Evolutionary conservation across 108 stramenopile genomes (phyloP), one percentile per base, ranked within the genome.

Genomic region (Chaetoceros muelleri): DNA sequence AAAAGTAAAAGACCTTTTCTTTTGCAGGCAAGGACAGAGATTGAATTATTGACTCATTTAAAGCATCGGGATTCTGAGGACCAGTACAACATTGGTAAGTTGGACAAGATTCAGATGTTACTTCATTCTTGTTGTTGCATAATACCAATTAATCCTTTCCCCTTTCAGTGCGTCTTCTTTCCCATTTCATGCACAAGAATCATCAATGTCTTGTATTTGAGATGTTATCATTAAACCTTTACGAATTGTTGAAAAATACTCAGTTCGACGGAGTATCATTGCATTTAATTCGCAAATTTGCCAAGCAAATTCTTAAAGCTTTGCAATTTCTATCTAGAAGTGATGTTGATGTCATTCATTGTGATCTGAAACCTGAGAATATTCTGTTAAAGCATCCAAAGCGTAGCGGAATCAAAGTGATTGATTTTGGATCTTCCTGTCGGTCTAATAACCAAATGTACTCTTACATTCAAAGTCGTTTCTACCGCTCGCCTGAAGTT

Each of bases 301-400:
- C 95, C 46, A 84, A 90, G 59, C 98, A 99, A 75, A 90, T 98
- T 34, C 79, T 98, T 53, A 81, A 82, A 61, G 92, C 93, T 1
- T 76, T 99, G 28, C 60, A 71, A 18, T 97, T 94, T 67, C 74
- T 99, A 22, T 76, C 94, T 2, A 74, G 84, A 17, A 75, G 78
- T 5, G 85, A 98, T 34, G 87, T 97, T 18, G 95, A 94, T 65
- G 71, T 98, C 24, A 90, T 99, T 34, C 98, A 99, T 72, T 98
- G 98, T 58, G 98, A 99, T 76, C 76, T 99, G 52, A 99, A 99
- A 67, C 98, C 98, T 3, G 98, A 99, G 68, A 98, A 99, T 72
- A 98, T 98, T 63, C 67, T 98, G 34, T 60, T 99, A 34, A 74
- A 94, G 2, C 89, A 93, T 70, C 94, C 95, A 8, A 94, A 95